phyloP scores from a whole-genome alignment of 2,329 filamentous ascomycete species.

The Myriosclerotinia duriaeana region DNA sequence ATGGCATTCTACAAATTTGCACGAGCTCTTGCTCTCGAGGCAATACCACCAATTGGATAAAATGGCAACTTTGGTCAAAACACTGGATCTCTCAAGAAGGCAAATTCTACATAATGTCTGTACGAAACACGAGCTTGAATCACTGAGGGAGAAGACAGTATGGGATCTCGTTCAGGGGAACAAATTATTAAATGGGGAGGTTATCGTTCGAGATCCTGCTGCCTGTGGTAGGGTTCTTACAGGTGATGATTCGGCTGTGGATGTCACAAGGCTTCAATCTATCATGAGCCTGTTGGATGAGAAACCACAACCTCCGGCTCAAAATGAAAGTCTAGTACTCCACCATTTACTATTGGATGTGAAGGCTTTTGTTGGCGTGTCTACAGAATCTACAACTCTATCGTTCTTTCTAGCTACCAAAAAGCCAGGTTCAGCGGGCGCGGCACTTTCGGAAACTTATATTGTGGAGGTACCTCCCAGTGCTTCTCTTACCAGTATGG shows the following conservation, averaged over 20 bases:
- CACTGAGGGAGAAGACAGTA: conserved; percentile 81
- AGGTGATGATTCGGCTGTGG: conserved; percentile 87
- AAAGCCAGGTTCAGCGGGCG: conserved; percentile 59
- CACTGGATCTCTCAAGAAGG: conserved; percentile 80
- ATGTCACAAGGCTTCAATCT: conserved; percentile 87
- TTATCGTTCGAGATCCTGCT: conserved; percentile 88
- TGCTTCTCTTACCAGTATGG: conserved; percentile 65
- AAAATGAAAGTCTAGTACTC: conserved; percentile 67
- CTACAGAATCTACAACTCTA: conserved; percentile 72
- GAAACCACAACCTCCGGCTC: conserved; percentile 63
- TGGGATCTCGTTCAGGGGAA: conserved; percentile 95
- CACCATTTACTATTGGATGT: conserved; percentile 84
- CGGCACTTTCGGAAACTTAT: conserved; percentile 79
- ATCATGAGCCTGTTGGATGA: conserved; percentile 92
- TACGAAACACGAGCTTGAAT: conserved; percentile 78
- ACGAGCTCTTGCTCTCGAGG: conserved; percentile 80
- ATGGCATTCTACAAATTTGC: conserved; percentile 97
- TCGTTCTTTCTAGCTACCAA: conserved; percentile 77
- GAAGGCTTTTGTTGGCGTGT: conserved; percentile 74
- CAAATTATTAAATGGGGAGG: conserved; percentile 88
- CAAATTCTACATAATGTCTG: conserved; percentile 94
- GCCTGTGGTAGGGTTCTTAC: conserved; percentile 84
- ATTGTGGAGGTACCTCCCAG: conserved; percentile 73
- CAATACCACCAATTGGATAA: conserved; percentile 80
- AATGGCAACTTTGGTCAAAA: conserved; percentile 75